phyloP scores from a whole-genome alignment of 164 flowering plant genomes.

The Malania oleifera region DNA sequence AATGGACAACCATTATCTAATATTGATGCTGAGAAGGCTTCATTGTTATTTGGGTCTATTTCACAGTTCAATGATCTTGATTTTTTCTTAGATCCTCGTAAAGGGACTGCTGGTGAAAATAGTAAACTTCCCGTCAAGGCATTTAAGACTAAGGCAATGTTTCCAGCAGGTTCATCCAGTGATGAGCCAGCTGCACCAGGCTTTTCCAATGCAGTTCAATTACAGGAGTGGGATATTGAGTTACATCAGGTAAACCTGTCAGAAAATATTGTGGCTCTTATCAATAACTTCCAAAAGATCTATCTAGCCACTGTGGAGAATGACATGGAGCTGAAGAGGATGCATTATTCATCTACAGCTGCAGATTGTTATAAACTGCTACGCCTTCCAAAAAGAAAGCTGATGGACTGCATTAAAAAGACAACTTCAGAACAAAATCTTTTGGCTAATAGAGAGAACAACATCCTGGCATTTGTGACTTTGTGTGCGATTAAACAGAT shows the following conservation, averaged over 20 bases:
- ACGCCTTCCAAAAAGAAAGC: slow-evolving; percentile 34
- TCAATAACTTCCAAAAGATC: slow-evolving; percentile 28
- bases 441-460: slow-evolving; percentile 20
- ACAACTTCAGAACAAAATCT: slow-evolving; percentile 1
- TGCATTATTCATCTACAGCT: slow-evolving; percentile 11
- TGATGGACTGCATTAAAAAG: slow-evolving; percentile 32
- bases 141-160: slow-evolving; percentile 15
- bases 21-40: slow-evolving; percentile 25
- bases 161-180: slow-evolving; percentile 20
- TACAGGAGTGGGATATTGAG: slow-evolving; percentile 26
- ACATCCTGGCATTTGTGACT: slow-evolving; percentile 24
- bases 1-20: slow-evolving; percentile 17
- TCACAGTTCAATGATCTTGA: slow-evolving; percentile 59
- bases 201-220: slow-evolving; percentile 18
- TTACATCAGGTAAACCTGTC: slow-evolving; percentile 36
- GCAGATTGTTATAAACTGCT: slow-evolving; percentile 25
- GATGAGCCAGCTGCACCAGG: slow-evolving; percentile 10
- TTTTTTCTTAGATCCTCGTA: slow-evolving; percentile 59
- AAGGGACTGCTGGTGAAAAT: slow-evolving; percentile 27
- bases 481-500: slow-evolving; percentile 52
- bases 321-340: slow-evolving; percentile 21
- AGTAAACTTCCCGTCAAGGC: slow-evolving; percentile 18
- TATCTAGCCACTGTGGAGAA: slow-evolving; percentile 35
- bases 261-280: slow-evolving; percentile 28
- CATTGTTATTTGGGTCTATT: slow-evolving; percentile 37